Conservation (phyloP, 768 basidiomycete species). For the Leccinum uliginosum region DNA sequence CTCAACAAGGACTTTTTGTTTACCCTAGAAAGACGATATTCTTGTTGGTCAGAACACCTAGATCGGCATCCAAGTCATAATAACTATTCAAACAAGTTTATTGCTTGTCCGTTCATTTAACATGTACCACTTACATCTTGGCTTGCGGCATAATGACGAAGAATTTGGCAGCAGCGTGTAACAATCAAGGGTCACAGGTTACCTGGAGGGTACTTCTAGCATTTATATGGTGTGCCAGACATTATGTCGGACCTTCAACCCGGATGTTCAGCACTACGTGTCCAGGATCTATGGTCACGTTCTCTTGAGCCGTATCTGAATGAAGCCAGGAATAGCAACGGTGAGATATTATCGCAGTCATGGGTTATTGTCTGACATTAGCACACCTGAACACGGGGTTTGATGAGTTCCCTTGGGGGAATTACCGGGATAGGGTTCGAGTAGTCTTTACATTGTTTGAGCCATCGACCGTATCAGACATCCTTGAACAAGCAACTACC, state of each 20-base stretch:
- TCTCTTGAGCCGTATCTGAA: slow-evolving; percentile 4
- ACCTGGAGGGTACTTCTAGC: background rate
- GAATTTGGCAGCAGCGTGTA: background rate
- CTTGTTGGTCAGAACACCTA: slow-evolving; percentile 42
- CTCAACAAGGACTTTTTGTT: slow-evolving; percentile 2
- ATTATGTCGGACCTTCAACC: slow-evolving; percentile 1
- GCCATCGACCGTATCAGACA: background rate
- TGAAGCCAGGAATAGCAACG: slow-evolving; percentile 2
- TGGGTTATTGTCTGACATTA: slow-evolving; percentile 7
- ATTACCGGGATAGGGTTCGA: background rate
- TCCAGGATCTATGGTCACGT: slow-evolving; percentile 7
- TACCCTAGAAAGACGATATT: slow-evolving; percentile 60
- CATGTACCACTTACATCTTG: slow-evolving; percentile 44
- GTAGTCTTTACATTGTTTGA: background rate
- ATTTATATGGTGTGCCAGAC: slow-evolving; percentile 2
- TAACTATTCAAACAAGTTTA: slow-evolving; percentile 27
- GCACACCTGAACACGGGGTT: background rate
- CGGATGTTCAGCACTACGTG: background rate
- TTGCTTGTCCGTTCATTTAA: background rate
- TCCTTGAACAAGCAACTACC: slow-evolving; percentile 33
- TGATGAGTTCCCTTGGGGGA: background rate
- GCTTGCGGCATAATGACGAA: slow-evolving; percentile 33
- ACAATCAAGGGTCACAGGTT: background rate
- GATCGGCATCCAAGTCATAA: slow-evolving; percentile 60
- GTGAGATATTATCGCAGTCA: slow-evolving; percentile 15